Evolutionary conservation across 768 basidiomycete species (phyloP).

Genomic region (Termitomyces sp.): DNA sequence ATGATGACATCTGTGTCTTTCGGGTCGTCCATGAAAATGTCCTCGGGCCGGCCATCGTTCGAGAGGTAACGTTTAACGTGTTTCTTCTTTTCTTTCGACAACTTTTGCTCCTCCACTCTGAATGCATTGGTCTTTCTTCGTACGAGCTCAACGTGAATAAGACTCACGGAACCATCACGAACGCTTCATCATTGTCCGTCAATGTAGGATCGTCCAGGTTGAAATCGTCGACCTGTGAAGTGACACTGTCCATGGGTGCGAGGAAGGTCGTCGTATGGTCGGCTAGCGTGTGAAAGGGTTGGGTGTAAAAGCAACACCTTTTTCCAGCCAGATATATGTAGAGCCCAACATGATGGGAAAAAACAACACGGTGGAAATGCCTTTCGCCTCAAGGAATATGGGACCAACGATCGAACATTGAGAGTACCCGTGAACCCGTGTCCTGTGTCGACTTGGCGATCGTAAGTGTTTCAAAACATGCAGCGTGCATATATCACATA

Average conservation of each 20-base stretch:
- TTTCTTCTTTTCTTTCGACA: background rate
- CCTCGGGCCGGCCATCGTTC: slow-evolving; percentile 2
- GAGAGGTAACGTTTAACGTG: background rate
- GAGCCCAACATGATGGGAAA: no score
- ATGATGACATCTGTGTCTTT: slow-evolving; percentile 11
- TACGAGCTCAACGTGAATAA: background rate
- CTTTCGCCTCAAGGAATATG: background rate
- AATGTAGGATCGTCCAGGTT: background rate
- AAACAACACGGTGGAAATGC: background rate
- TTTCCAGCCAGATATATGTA: background rate
- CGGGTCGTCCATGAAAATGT: slow-evolving; percentile 8
- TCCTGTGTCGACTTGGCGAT: background rate
- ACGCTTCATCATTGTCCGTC: background rate
- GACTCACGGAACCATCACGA: slow-evolving; percentile 3
- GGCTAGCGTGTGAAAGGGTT: background rate
- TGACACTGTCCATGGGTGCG: background rate
- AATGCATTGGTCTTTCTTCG: background rate
- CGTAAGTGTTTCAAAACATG: background rate
- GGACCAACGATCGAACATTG: slow-evolving; percentile 2
- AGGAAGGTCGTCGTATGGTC: background rate
- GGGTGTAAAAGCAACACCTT: background rate
- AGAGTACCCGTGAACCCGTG: background rate
- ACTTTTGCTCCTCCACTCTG: background rate
- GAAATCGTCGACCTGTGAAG: background rate
- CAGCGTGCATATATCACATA: background rate